These are phyloP conservation scores for Mycocentrospora acerina DNA, from an alignment of 2,329 filamentous ascomycete genomes.

Conservation along the genomic window DNA sequence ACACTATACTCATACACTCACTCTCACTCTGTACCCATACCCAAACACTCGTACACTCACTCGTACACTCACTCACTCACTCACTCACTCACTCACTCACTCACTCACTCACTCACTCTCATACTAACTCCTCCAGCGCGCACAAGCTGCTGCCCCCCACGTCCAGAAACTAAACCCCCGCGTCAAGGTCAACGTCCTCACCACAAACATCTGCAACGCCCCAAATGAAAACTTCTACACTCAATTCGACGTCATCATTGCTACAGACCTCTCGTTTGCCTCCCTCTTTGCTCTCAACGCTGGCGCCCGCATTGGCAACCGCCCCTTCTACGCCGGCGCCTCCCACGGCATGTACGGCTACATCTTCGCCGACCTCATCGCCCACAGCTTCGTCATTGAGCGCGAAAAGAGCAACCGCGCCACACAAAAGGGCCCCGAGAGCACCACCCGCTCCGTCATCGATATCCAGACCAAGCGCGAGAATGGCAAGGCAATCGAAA, in stretches of 20 bases:
- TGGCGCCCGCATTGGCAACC: slow-evolving; percentile 73
- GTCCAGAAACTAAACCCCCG: slow-evolving; percentile 87
- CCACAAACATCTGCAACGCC: slow-evolving; percentile 59
- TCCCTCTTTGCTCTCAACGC: slow-evolving; percentile 81
- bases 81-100: not conserved
- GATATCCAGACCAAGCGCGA: slow-evolving; percentile 66
- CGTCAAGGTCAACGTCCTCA: slow-evolving; percentile 73
- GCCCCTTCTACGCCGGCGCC: slow-evolving; percentile 85
- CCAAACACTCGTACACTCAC: not conserved
- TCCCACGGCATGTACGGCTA: slow-evolving; percentile 91
- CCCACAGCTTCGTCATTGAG: slow-evolving; percentile 87
- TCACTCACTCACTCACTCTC: not conserved
- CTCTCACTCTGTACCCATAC: not conserved
- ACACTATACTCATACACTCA: not conserved
- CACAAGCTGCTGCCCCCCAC: slow-evolving; percentile 73
- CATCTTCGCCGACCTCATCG: slow-evolving; percentile 89
- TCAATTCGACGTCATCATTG: slow-evolving; percentile 82
- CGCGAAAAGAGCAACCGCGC: slow-evolving; percentile 76
- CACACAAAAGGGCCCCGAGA: slow-evolving; percentile 63
- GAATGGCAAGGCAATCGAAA: slow-evolving; percentile 69
- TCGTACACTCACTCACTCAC: not conserved
- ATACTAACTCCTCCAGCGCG: slow-evolving; percentile 57
- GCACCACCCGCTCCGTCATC: slow-evolving; percentile 74
- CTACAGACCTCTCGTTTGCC: slow-evolving; percentile 79
- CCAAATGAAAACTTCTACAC: slow-evolving; percentile 74